Conservation (phyloP, 768 basidiomycete genomes). For the Inosperma sp. region DNA sequence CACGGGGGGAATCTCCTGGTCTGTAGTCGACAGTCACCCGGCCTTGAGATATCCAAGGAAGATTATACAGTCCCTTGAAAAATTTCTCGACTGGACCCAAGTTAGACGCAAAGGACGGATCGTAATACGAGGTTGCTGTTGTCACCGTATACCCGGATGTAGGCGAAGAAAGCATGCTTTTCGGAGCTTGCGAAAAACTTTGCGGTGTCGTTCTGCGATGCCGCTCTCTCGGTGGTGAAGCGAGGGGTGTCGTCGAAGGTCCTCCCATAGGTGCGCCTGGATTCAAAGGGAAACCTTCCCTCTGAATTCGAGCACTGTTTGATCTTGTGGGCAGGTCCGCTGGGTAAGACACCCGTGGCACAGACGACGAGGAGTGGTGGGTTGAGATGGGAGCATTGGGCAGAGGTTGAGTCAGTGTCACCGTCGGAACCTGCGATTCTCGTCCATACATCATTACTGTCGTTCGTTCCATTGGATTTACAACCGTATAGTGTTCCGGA, state of each 20-base stretch:
- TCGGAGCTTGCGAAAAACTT: slow-evolving; percentile 13
- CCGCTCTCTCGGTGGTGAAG: slow-evolving; percentile 3
- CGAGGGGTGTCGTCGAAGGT: not conserved
- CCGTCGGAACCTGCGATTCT: slow-evolving; percentile 8
- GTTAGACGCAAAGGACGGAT: slow-evolving; percentile 33
- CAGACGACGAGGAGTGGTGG: not conserved
- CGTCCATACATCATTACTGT: slow-evolving; percentile 21
- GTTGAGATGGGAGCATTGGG: not conserved
- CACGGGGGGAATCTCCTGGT: slow-evolving; percentile 30
- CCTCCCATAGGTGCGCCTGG: slow-evolving; percentile 1
- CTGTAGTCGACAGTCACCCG: slow-evolving; percentile 44
- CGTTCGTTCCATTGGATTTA: slow-evolving; percentile 16
- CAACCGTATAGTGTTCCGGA: slow-evolving; percentile 3
- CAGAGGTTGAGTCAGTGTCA: not conserved
- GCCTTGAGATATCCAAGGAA: slow-evolving; percentile 43
- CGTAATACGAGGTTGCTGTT: slow-evolving; percentile 27
- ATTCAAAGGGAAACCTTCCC: not conserved
- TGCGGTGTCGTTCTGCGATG: slow-evolving; percentile 1
- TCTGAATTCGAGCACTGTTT: slow-evolving; percentile 8
- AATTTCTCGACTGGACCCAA: slow-evolving; percentile 43
- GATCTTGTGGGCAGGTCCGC: slow-evolving; percentile 13
- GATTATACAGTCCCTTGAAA: slow-evolving; percentile 33
- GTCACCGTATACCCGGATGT: slow-evolving; percentile 28
- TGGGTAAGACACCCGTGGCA: slow-evolving; percentile 11
- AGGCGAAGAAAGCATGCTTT: slow-evolving; percentile 26